Percentiles rank a stretch among this genome's conserved stretches.
These are phyloP conservation scores for Xylariales sp. DNA, from an alignment of 2,329 filamentous ascomycete species.

Conservation along the genomic window DNA sequence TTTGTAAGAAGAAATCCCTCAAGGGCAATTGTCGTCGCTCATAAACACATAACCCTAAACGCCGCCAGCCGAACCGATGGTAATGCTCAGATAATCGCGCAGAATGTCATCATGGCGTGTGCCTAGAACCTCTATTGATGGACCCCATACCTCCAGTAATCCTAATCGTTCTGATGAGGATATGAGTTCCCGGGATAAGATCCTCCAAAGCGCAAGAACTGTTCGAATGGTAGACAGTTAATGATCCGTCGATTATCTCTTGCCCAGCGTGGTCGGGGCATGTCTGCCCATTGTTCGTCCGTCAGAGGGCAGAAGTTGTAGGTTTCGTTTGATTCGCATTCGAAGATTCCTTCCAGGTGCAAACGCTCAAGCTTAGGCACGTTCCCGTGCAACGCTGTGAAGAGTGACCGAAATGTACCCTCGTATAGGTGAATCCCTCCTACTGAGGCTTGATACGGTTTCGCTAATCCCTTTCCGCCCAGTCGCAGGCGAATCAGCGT, in stretches of 20 bases:
- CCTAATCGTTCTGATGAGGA: slow-evolving; percentile 17
- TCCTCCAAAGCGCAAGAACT: slow-evolving; percentile 34
- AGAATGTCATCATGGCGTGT: too few species aligned
- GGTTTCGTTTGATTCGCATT: slow-evolving; percentile 35
- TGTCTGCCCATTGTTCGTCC: slow-evolving; percentile 35
- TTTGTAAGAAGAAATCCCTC: too few species aligned
- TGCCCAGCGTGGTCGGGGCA: slow-evolving; percentile 24
- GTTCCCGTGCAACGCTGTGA: slow-evolving; percentile 32
- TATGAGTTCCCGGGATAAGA: slow-evolving; percentile 26
- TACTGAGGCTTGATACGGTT: slow-evolving; percentile 32
- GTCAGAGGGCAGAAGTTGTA: slow-evolving; percentile 38
- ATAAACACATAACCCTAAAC: too few species aligned
- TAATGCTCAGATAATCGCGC: too few species aligned
- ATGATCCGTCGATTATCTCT: slow-evolving; percentile 27
- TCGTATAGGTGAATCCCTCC: slow-evolving; percentile 41
- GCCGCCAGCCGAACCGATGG: too few species aligned
- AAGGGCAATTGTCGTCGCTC: too few species aligned
- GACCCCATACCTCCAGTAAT: neutral
- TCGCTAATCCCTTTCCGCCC: slow-evolving; percentile 38
- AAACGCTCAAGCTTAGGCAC: slow-evolving; percentile 35
- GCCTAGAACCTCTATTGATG: slow-evolving; percentile 1
- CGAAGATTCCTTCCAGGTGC: slow-evolving; percentile 42
- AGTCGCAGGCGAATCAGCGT: slow-evolving; percentile 38
- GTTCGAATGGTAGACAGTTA: slow-evolving; percentile 35
- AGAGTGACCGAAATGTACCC: slow-evolving; percentile 39